Evolutionary conservation across 805 yeast genomes (phyloP).

Genomic region (Candida patagonica): DNA sequence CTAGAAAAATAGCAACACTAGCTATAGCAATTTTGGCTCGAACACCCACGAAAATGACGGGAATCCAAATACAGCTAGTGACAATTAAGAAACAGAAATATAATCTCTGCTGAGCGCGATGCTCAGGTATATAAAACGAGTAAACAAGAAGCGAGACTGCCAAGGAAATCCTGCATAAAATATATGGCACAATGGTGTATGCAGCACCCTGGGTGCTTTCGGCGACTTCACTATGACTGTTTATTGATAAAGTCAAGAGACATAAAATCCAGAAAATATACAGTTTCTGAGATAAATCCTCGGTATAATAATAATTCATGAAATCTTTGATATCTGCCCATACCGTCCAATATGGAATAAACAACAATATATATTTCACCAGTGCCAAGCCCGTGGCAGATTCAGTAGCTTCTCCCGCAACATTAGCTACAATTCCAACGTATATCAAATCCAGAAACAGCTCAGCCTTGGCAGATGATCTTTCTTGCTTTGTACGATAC

Average conservation of each 20-base stretch:
- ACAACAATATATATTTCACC: slow-evolving; percentile 40
- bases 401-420: slow-evolving; percentile 46
- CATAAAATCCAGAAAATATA: slow-evolving; percentile 46
- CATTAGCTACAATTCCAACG: slow-evolving; percentile 53
- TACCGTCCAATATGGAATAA: slow-evolving; percentile 51
- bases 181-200: slow-evolving; percentile 39
- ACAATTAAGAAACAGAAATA: slow-evolving; percentile 29
- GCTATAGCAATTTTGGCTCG: slow-evolving; percentile 40
- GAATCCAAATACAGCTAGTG: slow-evolving; percentile 39
- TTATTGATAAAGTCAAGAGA: slow-evolving; percentile 42
- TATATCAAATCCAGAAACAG: slow-evolving; percentile 54
- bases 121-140: slow-evolving; percentile 36
- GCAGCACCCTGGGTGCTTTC: slow-evolving; percentile 32
- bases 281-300: slow-evolving; percentile 46
- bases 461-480: slow-evolving; percentile 44
- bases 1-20: slow-evolving; percentile 33
- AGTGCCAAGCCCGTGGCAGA: slow-evolving; percentile 40
- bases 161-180: slow-evolving; percentile 37
- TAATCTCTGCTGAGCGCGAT: slow-evolving; percentile 39
- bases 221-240: slow-evolving; percentile 35
- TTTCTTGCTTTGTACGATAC: slow-evolving; percentile 46
- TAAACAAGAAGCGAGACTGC: slow-evolving; percentile 30
- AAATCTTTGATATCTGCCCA: slow-evolving; percentile 60
- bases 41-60: slow-evolving; percentile 41
- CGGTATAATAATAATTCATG: slow-evolving; percentile 53